Base-by-base conservation (phyloP, 495 filamentous ascomycete genomes). In the Saxispiralis lemnorum region DNA sequence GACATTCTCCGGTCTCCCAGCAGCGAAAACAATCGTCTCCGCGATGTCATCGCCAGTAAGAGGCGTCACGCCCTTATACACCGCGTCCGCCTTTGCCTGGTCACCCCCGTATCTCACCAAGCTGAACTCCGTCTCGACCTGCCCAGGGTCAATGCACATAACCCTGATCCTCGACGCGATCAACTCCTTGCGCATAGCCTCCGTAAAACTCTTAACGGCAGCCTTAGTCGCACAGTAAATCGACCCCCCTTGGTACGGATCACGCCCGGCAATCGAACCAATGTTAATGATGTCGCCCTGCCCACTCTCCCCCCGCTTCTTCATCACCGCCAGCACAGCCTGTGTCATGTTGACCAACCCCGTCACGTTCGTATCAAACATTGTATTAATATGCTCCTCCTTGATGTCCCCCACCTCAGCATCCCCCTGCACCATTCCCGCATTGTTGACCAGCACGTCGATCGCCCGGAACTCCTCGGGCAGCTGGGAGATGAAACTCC, bases 191-290 rank as follows among this genome's bases (percentile, higher is more conserved):
- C 89, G 71, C 52, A 97, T 62, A 13, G 82, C 70, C 40, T 95
- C 87, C 0, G 89, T 92, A 64, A 95, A 97, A 42, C 69, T 78
- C 38, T 81, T 76, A 33, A 96, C 78, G 3, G 89, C 89, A 11
- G 89, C 87, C 66, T 97, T 97, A 38, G 82, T 88, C 2, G 89
- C 85, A 62, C 89, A 97, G 71, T 97, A 97, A 52, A 97, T 93
- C 53, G 78, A 77, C 18, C 89, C 89, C 35, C 92, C 86, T 4
- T 76, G 66, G 62, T 97, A 97, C 10, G 81, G 70, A 52, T 94
- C 88, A 32, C 89, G 74, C 17, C 89, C 89, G 18, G 89, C 89
- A 57, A 97, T 89, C 53, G 80, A 87, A 43, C 89, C 89, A 56
- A 97, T 82, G 62, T 95, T 96, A 61, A 97, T 92, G 56, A 97